Evolutionary conservation across 441 rosid genomes (phyloP), one percentile per base, ranked within the genome.

Genomic region (Bocquillonia castaneifolia): DNA sequence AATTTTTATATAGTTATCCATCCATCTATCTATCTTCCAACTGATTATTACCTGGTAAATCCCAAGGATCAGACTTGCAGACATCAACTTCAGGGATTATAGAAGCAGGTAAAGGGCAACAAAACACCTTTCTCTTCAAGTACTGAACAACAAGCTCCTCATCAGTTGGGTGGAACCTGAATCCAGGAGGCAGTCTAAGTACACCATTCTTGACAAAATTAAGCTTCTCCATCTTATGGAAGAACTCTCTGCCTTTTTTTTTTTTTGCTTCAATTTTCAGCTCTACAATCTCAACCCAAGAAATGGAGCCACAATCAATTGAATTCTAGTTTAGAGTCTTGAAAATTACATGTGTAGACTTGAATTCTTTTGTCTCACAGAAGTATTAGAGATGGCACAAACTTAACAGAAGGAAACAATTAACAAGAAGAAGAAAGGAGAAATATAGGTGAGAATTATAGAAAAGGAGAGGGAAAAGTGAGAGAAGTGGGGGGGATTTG

Each of bases 1-100:
- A 32, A 15, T 17, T 57, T 10, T 44, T 22, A n/a, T n/a, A 13
- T 45, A 32, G 1, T 14, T 10, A 23, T 6, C 40, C 4, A 36
- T 36, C 10, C 47, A 13, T 40, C 1, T 34, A 26, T 25, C 10
- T 57, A 8, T 31, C 20, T 23, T 54, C 12, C 0, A 0, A 65
- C 86, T 52, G 70, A n/a, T n/a, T n/a, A n/a, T n/a, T n/a, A 94
- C 99, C 99, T 68, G 99, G 99, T 73, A 94, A 84, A 39, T 94
- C 94, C 98, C 99, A 92, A 71, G 99, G 98, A 81, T 92, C 97
- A 71, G 92, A 84, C 78, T 85, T 87, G 87, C 91, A 94, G 65
- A 90, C 97, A 79, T 94, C 96, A 28, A 90, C 85, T 62, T 94
- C 97, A 60, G 89, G 97, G 59, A 94, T 94, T 73, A 94, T 85